phyloP scores from a whole-genome alignment of 176 grass and related monocot species.

The Oryza meyeriana region DNA sequence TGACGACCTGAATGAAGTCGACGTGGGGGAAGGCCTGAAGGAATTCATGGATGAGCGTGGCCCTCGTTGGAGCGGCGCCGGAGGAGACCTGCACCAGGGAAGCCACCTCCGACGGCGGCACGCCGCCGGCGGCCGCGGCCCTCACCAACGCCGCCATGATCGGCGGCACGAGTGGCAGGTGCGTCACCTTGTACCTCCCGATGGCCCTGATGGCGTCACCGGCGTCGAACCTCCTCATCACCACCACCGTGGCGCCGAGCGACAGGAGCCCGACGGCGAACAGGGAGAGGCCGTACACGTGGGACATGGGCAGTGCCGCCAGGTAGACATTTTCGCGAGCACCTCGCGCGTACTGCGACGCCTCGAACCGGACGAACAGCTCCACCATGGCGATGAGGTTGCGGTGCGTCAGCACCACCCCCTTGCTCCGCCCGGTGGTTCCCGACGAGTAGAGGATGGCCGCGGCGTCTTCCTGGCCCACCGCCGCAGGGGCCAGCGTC shows the following conservation, averaged over 20 bases:
- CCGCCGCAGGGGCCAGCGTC: neutral
- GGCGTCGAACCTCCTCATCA: slow-evolving; percentile 67
- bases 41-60: slow-evolving; percentile 50
- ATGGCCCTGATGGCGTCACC: slow-evolving; percentile 45
- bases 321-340: slow-evolving; percentile 75
- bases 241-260: slow-evolving; percentile 65
- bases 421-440: neutral
- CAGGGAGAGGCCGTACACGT: slow-evolving; percentile 82
- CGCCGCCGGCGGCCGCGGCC: neutral
- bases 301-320: slow-evolving; percentile 81
- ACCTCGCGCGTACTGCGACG: slow-evolving; percentile 52
- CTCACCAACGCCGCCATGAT: slow-evolving; percentile 55
- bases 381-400: slow-evolving; percentile 72
- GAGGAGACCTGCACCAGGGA: slow-evolving; percentile 62
- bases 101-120: neutral
- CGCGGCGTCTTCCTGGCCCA: neutral
- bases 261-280: slow-evolving; percentile 80
- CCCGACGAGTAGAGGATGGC: neutral
- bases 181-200: slow-evolving; percentile 51
- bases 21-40: slow-evolving; percentile 58
- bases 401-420: slow-evolving; percentile 45
- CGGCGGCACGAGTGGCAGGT: slow-evolving; percentile 67
- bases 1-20: slow-evolving; percentile 75
- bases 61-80: slow-evolving; percentile 61
- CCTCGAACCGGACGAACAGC: slow-evolving; percentile 69